Evolutionary conservation across 139 green algal species (phyloP).

Genomic region (Closterium sp.): DNA sequence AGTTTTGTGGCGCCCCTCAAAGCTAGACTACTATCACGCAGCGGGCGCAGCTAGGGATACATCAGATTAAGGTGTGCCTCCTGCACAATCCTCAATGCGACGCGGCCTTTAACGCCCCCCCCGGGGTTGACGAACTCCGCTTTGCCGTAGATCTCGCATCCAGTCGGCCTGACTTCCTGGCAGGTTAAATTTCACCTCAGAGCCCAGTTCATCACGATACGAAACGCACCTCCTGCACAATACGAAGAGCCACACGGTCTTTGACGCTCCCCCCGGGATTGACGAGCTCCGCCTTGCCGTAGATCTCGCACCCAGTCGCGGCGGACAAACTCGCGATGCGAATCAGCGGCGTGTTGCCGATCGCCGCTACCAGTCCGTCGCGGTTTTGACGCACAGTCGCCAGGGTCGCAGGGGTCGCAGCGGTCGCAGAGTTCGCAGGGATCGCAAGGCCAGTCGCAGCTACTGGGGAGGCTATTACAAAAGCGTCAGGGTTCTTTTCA

Average conservation of each 20-base stretch:
- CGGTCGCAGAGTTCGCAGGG: background rate
- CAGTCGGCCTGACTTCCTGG: too few species aligned
- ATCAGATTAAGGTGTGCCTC: slow-evolving; percentile 40
- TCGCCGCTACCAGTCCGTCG: slow-evolving; percentile 24
- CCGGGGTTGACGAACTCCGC: slow-evolving; percentile 59
- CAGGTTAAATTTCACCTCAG: too few species aligned
- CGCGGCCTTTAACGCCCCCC: slow-evolving; percentile 57
- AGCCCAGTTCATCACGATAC: too few species aligned
- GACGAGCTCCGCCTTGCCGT: slow-evolving; percentile 55
- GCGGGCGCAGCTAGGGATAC: too few species aligned
- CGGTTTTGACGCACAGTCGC: background rate
- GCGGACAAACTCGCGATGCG: slow-evolving; percentile 39
- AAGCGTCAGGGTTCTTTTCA: background rate
- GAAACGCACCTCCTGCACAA: slow-evolving; percentile 57
- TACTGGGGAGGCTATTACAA: background rate
- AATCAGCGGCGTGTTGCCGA: slow-evolving; percentile 55
- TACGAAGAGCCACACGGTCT: slow-evolving; percentile 54
- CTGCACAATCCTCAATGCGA: slow-evolving; percentile 51
- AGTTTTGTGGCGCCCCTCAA: too few species aligned
- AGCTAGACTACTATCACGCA: too few species aligned
- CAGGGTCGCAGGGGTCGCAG: background rate
- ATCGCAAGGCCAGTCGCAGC: background rate
- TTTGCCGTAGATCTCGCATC: slow-evolving; percentile 55
- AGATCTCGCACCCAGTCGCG: slow-evolving; percentile 54
- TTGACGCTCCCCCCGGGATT: slow-evolving; percentile 58